phyloP scores from a whole-genome alignment of 305 asterid genomes.

The Fraxinus dipetala region DNA sequence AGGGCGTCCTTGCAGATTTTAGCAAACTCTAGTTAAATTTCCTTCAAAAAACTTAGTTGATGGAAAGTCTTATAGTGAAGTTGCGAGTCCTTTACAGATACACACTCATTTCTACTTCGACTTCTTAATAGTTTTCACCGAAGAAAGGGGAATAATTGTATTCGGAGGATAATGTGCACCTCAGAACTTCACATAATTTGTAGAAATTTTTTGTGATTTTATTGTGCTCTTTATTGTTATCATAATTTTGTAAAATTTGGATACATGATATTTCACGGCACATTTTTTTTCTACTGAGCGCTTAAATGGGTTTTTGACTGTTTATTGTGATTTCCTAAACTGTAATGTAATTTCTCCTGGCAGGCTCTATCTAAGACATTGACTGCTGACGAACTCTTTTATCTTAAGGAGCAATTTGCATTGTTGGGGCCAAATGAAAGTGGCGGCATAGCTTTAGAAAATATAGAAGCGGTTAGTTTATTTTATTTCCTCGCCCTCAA shows the following conservation, averaged over 20 bases:
- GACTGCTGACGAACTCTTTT: constrained; percentile 51
- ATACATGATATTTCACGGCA: background rate
- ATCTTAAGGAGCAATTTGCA: constrained; percentile 54
- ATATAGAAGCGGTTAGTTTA: constrained; percentile 46
- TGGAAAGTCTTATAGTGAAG: background rate
- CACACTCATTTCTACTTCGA: background rate
- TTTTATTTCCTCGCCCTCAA: background rate
- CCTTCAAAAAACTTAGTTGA: background rate
- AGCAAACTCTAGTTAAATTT: background rate
- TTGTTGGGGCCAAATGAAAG: constrained; percentile 50
- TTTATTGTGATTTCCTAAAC: background rate
- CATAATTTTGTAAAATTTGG: background rate
- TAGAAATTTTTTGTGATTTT: background rate
- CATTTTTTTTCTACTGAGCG: background rate
- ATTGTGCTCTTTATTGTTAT: background rate
- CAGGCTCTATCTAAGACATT: constrained; percentile 69
- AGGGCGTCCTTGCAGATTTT: background rate
- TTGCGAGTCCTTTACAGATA: background rate
- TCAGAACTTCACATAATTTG: background rate
- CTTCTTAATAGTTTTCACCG: background rate
- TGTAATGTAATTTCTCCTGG: background rate
- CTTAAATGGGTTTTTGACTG: background rate
- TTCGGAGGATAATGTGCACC: background rate
- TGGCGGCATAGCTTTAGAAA: constrained; percentile 51
- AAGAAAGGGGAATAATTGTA: background rate